A percentile compares a stretch with the other conserved stretches of the same genome.
These are phyloP conservation scores for Apium graveolens DNA, from an alignment of 129 eudicot species.

Conservation along the genomic window DNA sequence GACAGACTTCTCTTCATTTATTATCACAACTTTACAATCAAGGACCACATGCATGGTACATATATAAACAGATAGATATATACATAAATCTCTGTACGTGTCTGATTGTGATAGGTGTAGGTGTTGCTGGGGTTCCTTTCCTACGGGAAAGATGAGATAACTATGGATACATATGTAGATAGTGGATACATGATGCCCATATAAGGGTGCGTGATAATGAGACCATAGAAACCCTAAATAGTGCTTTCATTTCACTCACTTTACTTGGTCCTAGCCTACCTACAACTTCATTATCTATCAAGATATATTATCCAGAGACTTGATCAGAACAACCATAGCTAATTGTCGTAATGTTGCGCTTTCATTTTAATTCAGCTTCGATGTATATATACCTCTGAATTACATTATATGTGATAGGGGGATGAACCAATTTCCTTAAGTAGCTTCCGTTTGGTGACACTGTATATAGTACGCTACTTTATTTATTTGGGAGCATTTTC, in stretches of 20 bases:
- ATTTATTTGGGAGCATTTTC: background rate
- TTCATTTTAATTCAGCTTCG: background rate
- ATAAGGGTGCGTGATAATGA: slow-evolving; percentile 26
- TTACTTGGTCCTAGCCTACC: background rate
- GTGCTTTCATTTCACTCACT: slow-evolving; percentile 29
- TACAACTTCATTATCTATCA: background rate
- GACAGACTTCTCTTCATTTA: slow-evolving; percentile 6
- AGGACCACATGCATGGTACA: background rate
- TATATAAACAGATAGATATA: background rate
- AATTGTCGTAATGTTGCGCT: background rate
- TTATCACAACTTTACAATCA: slow-evolving; percentile 5
- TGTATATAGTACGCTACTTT: slow-evolving; percentile 7
- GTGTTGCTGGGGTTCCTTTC: slow-evolving; percentile 27
- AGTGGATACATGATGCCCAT: slow-evolving; percentile 1
- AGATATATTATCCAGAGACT: background rate
- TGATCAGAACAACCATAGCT: background rate
- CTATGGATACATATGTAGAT: slow-evolving; percentile 10
- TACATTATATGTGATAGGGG: background rate
- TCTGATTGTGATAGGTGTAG: background rate
- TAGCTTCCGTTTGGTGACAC: slow-evolving; percentile 2
- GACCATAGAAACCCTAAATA: slow-evolving; percentile 23
- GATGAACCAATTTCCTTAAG: slow-evolving; percentile 23
- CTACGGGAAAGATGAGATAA: slow-evolving; percentile 11
- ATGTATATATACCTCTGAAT: background rate
- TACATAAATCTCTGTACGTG: background rate